These are phyloP conservation scores for Candida silvicultrix DNA, from an alignment of 805 yeast species.

Conservation along the genomic window DNA sequence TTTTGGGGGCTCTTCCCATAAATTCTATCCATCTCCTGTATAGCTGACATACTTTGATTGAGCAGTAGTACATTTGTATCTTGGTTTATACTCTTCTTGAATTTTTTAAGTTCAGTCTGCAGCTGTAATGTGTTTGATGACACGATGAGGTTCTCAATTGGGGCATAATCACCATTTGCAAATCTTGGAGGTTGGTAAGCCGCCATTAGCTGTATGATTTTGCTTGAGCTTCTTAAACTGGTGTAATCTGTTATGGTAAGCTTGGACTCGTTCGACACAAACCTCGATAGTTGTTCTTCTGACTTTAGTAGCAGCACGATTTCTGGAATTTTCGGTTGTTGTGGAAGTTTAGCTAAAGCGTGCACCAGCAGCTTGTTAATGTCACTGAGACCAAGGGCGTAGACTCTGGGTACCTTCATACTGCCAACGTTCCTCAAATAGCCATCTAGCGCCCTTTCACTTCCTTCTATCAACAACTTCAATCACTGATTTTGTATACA, in stretches of 20 bases:
- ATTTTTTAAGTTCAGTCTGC: conserved; percentile 39
- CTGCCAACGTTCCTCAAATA: background rate
- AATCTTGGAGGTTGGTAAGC: conserved; percentile 19
- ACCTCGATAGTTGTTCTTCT: conserved; percentile 34
- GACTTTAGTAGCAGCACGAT: conserved; percentile 37
- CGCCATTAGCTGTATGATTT: conserved; percentile 4
- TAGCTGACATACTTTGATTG: conserved; percentile 9
- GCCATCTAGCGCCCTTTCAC: no score
- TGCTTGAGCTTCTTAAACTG: background rate
- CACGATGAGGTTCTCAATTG: conserved; percentile 48
- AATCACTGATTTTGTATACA: no score
- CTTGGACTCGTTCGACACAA: conserved; percentile 33
- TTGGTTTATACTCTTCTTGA: conserved; percentile 32
- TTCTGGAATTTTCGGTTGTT: conserved; percentile 30
- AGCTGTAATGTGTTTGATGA: conserved; percentile 60
- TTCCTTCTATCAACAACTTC: no score
- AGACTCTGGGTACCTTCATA: conserved; percentile 26
- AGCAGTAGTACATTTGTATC: conserved; percentile 55
- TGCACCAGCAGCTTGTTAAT: conserved; percentile 33
- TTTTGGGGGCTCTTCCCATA: conserved; percentile 41
- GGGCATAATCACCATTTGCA: conserved; percentile 23
- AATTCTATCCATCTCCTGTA: conserved; percentile 42
- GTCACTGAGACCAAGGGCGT: conserved; percentile 39
- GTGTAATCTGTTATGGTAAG: conserved; percentile 19
- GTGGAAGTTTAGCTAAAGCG: conserved; percentile 32